A percentile compares a stretch with the other conserved stretches of the same genome.
Evolutionary conservation across 495 filamentous ascomycete species (phyloP).

Genomic region (Staphylotrichum tortipilum): DNA sequence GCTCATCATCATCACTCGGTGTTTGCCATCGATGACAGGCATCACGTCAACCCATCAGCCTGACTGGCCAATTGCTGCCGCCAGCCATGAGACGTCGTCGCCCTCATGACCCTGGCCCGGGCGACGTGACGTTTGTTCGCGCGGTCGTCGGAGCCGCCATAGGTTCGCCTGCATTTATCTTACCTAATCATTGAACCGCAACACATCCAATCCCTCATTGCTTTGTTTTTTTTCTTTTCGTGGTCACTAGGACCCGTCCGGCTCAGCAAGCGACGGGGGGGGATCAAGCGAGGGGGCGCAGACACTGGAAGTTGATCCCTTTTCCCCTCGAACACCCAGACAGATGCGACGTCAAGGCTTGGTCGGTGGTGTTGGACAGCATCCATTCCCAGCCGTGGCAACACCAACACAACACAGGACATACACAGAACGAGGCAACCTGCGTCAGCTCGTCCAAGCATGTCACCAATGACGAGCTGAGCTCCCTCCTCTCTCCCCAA

Average conservation of each 20-base stretch:
- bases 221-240: background rate
- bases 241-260: background rate
- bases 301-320: no score
- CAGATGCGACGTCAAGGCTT: no score
- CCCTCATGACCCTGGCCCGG: background rate
- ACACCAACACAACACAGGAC: no score
- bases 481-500: no score
- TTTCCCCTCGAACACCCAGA: no score
- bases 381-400: no score
- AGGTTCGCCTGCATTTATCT: constrained; percentile 4
- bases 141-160: background rate
- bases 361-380: background rate
- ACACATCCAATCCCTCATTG: background rate
- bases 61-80: background rate
- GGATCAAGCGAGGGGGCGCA: no score
- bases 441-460: background rate
- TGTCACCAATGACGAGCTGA: no score
- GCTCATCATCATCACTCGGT: no score
- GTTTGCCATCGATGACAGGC: no score
- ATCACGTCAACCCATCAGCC: no score
- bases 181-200: constrained; percentile 9
- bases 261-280: no score
- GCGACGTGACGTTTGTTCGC: background rate
- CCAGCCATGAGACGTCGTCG: background rate
- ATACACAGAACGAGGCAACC: background rate